These are phyloP conservation scores for Linnemannia zychae DNA, from an alignment of 192 early-diverging fungal genomes.

Conservation along the genomic window DNA sequence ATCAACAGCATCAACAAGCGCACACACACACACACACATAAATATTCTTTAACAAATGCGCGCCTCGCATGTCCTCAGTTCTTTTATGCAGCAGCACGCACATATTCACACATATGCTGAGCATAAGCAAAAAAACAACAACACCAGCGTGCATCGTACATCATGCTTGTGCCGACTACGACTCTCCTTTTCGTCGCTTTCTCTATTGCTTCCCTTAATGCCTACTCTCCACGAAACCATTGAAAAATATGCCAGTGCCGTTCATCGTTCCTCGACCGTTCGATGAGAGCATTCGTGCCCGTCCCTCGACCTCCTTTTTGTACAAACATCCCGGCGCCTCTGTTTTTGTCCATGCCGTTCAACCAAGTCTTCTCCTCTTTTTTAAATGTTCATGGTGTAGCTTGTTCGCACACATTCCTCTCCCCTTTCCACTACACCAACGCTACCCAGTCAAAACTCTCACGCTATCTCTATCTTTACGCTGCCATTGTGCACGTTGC, in stretches of 20 bases:
- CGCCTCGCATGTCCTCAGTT: neutral
- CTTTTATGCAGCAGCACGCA: slow-evolving; percentile 3
- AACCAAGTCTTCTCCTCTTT: neutral
- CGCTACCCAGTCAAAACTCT: neutral
- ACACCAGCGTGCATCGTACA: neutral
- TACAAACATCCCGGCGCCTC: neutral
- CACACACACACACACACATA: slow-evolving; percentile 5
- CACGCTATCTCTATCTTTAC: neutral
- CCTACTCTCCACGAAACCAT: neutral
- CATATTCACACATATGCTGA: neutral
- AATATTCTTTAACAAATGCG: neutral
- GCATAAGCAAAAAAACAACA: neutral
- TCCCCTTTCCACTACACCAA: neutral
- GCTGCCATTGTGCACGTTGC: neutral
- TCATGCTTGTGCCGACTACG: neutral
- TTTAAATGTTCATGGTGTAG: neutral
- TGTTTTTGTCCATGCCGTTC: neutral
- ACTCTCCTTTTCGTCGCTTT: neutral
- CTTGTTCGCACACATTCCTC: slow-evolving; percentile 4
- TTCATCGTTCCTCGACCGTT: neutral
- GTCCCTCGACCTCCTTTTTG: neutral
- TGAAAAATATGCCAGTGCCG: neutral
- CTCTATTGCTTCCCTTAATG: neutral
- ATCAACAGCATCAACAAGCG: neutral
- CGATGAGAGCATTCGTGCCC: neutral